phyloP scores from a whole-genome alignment of 2,329 filamentous ascomycete species.

The Fusarium pseudonygamai region DNA sequence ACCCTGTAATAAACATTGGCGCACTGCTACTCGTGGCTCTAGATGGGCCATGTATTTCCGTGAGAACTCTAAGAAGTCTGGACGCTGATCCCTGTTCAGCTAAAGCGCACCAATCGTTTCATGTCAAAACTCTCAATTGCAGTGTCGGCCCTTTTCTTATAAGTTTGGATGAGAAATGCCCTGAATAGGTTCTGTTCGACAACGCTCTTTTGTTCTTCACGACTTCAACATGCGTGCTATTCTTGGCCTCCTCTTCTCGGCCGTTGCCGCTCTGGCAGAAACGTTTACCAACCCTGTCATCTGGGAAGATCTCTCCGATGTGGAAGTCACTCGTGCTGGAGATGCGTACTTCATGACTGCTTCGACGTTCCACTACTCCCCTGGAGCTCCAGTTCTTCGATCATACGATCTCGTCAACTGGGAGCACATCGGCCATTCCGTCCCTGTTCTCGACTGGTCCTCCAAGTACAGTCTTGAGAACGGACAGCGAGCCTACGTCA shows the following conservation, averaged over 20 bases:
- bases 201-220: neutral
- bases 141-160: neutral
- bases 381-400: constrained; percentile 64
- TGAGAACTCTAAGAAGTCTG: neutral
- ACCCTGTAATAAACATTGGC: neutral
- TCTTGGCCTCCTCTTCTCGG: neutral
- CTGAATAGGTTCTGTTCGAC: no score
- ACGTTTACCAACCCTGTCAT: constrained; percentile 10
- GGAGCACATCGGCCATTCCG: constrained; percentile 56
- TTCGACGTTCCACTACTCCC: constrained; percentile 65
- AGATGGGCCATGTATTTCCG: neutral
- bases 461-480: constrained; percentile 44
- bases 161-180: rapidly evolving
- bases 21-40: neutral
- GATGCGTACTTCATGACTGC: constrained; percentile 64
- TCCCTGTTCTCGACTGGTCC: constrained; percentile 38
- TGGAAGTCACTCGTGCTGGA: constrained; percentile 61
- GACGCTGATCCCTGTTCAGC: neutral
- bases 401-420: constrained; percentile 65
- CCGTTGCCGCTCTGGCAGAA: neutral
- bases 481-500: constrained; percentile 56
- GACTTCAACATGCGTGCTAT: constrained; percentile 10
- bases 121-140: neutral
- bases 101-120: neutral
- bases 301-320: constrained; percentile 64